Evolutionary conservation across 1,284 basidiomycete species (phyloP), one percentile per base, ranked within the genome.

Genomic region (Ceratobasidium sp.): DNA sequence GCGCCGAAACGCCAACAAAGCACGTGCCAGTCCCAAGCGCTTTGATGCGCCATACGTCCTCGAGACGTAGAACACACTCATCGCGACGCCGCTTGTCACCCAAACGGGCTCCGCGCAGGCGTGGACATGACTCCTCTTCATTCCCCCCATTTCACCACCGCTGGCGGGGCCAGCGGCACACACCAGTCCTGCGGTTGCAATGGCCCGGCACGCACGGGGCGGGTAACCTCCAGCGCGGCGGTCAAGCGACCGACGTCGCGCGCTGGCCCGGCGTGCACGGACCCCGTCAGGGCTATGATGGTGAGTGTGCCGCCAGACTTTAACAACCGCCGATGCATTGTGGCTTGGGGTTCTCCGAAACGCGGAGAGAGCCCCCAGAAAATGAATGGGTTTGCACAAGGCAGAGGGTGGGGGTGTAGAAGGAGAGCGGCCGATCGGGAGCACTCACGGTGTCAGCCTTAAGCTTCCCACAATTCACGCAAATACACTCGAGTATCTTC

Each of bases 401-500:
- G 65, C 65, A 68, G 16, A 13, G 29, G 69, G 69, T 72, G 69
- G 69, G 78, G 88, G 92, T 89, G 88, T 88, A 86, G 61, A 71
- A 74, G 90, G 92, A 91, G 90, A 90, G 89, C 90, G 88, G 88
- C 86, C 84, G 84, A 37, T 54, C 34, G 31, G 61, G 65, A 68
- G 84, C 81, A 94, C 94, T 92, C 89, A 96, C 94, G 87, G 90
- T 90, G 85, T 98, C 96, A 78, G 93, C 93, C 87, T 98, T 98
- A 79, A 99, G 88, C 84, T 94, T 98, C 80, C 98, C 98, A 84
- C 98, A 99, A 81, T 97, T 96, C 80, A 96, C 94, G 86, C 98
- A 99, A 79, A 99, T 95, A 84, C 93, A 94, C 87, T 99, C 98
- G 84, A 98, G 85, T 80, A 99, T 98, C 88, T 99, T 99, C 87